A percentile compares a stretch with the other conserved stretches of the same genome.
phyloP scores from a whole-genome alignment of 1,139 yeast genomes.

The Yamadazyma sp. region DNA sequence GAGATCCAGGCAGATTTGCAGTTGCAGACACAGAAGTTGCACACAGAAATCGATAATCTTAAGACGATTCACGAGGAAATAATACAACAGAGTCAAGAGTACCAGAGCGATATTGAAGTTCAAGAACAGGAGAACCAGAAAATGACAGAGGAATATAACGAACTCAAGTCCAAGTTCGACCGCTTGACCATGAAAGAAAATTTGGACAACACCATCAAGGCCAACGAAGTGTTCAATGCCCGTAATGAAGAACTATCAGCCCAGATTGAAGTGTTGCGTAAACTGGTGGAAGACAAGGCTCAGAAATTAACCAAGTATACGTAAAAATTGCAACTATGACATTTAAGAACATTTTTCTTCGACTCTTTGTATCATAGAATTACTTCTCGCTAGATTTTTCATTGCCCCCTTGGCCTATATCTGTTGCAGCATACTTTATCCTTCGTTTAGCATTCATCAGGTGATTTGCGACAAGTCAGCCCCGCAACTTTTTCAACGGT shows the following conservation, averaged over 20 bases:
- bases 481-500: too few species aligned
- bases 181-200: constrained; percentile 47
- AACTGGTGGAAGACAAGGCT: constrained; percentile 20
- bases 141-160: constrained; percentile 19
- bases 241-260: constrained; percentile 38
- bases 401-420: too few species aligned
- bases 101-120: constrained; percentile 23
- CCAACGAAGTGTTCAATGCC: constrained; percentile 41
- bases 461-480: too few species aligned
- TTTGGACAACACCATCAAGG: constrained; percentile 44
- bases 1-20: constrained; percentile 39
- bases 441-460: too few species aligned
- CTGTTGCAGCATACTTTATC: too few species aligned
- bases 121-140: constrained; percentile 25
- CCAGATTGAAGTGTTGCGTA: constrained; percentile 28
- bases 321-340: neutral
- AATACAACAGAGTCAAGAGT: constrained; percentile 34
- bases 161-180: constrained; percentile 32
- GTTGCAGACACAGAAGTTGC: constrained; percentile 27
- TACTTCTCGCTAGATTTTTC: too few species aligned
- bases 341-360: neutral
- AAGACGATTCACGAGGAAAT: constrained; percentile 42
- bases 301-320: constrained; percentile 18
- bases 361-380: too few species aligned
- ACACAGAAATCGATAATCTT: constrained; percentile 31